Evolutionary conservation across 257 asterid genomes (phyloP), one percentile per base, ranked within the genome.

Genomic region (Gentiana straminea): DNA sequence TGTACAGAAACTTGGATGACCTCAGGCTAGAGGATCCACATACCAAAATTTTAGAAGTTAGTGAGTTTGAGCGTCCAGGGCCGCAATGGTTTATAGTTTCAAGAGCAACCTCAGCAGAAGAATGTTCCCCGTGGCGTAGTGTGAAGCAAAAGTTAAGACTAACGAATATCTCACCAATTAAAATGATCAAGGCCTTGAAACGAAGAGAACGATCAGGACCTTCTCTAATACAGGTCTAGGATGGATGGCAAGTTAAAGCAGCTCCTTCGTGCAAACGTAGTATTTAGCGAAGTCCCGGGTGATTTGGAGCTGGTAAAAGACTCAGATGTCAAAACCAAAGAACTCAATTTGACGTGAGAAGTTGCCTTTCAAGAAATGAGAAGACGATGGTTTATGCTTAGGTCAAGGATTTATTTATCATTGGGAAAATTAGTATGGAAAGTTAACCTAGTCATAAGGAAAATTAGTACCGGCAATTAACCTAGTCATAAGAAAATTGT

Each of bases 141-240:
- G 96, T 88, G 57, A 86, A 77, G 79, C 94, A 88, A 86, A 75
- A 84, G 64, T 73, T 67, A 48, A 90, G 94, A 72, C 94, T 76
- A 80, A 84, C 94, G 41, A 80, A 88, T 37, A 77, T 70, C 83
- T 88, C 94, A 9, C 94, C 94, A 70, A 82, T 88, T 57, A 88
- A 88, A 65, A 74, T 84, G 49, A 88, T 94, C 59, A 76, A 66
- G 36, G 89, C 92, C 70, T 84, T 88, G 76, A 88, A 88, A 59
- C 90, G 79, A 80, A 94, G 96, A 76, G 93, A 94, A 82, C 84
- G 94, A 75, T 88, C 93, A 54, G 96, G 94, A 71, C 96, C 93
- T 74, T 88, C 96, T 51, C 89, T 65, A 71, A 84, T 68, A 67
- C 75, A 78, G 15, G 82, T 59, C 71, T 88, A 88, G 45, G 96